phyloP scores from a whole-genome alignment of 345 rosid species.

The Kandelia obovata region DNA sequence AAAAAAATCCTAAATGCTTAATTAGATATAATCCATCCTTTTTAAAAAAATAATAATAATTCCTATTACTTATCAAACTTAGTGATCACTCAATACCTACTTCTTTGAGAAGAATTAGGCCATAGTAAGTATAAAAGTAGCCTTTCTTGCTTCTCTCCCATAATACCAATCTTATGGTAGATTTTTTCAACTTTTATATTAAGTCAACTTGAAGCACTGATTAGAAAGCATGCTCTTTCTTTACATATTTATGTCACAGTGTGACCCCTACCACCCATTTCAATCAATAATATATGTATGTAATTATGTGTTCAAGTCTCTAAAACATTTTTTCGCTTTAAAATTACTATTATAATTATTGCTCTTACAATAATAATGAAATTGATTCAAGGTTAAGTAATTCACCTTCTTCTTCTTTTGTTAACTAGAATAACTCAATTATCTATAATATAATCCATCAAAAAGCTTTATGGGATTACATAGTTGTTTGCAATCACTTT shows the following conservation, averaged over 20 bases:
- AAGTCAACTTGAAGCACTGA: neutral
- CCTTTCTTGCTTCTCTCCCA: neutral
- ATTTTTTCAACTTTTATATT: neutral
- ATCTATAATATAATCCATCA: constrained; percentile 2
- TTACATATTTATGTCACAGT: neutral
- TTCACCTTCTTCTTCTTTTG: neutral
- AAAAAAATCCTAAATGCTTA: neutral
- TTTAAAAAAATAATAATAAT: neutral
- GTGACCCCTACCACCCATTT: neutral
- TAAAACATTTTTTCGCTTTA: neutral
- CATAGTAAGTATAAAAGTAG: neutral
- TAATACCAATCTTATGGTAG: neutral
- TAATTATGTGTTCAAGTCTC: neutral
- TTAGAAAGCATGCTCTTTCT: neutral
- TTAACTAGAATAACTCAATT: neutral
- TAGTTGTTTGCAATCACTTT: neutral
- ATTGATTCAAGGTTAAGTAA: neutral
- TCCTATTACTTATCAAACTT: constrained; percentile 31
- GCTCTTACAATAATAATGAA: neutral
- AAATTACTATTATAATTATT: neutral
- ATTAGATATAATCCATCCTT: constrained; percentile 12
- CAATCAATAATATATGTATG: neutral
- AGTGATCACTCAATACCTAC: constrained; percentile 4
- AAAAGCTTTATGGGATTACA: neutral
- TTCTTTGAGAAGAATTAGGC: constrained; percentile 4